A percentile compares a stretch with the other conserved stretches of the same genome.
phyloP scores from a whole-genome alignment of 139 green algal genomes.

The Chlamydomonas schloesseri region DNA sequence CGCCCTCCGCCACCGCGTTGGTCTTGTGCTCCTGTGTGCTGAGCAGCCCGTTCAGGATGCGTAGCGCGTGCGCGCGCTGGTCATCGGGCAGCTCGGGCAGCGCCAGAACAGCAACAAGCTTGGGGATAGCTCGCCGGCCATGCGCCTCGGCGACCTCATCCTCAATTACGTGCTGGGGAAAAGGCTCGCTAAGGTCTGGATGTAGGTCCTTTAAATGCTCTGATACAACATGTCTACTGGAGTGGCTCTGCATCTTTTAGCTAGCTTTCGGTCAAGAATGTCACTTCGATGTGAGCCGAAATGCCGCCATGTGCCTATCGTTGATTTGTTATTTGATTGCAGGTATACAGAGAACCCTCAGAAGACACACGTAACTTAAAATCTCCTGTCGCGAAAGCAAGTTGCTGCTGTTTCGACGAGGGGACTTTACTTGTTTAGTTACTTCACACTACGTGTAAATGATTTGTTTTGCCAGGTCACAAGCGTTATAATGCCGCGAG shows the following conservation, averaged over 20 bases:
- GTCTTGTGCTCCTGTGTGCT: conserved; percentile 61
- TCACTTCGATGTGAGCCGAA: too few species aligned
- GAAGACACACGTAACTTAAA: too few species aligned
- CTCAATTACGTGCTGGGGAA: conserved; percentile 42
- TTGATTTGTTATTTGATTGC: too few species aligned
- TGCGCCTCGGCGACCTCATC: conserved; percentile 59
- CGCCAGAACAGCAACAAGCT: conserved; percentile 41
- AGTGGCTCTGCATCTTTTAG: conserved; percentile 53
- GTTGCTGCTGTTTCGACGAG: too few species aligned
- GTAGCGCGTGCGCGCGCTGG: conserved; percentile 47
- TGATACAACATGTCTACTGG: conserved; percentile 45
- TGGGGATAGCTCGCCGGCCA: conserved; percentile 46
- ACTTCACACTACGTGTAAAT: too few species aligned
- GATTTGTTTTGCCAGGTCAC: too few species aligned
- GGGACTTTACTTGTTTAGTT: too few species aligned
- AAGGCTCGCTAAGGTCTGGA: conserved; percentile 51
- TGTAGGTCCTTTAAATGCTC: conserved; percentile 55
- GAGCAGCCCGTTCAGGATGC: conserved; percentile 48
- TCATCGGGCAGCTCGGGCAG: conserved; percentile 45
- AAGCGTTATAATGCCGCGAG: too few species aligned
- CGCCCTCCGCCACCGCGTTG: conserved; percentile 49
- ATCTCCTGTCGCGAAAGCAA: too few species aligned
- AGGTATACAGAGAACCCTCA: too few species aligned
- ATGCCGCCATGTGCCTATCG: too few species aligned
- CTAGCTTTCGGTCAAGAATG: too few species aligned